Evolutionary conservation across 2,329 filamentous ascomycete genomes (phyloP), one percentile per base, ranked within the genome.

Genomic region (Salinomyces thailandicus): DNA sequence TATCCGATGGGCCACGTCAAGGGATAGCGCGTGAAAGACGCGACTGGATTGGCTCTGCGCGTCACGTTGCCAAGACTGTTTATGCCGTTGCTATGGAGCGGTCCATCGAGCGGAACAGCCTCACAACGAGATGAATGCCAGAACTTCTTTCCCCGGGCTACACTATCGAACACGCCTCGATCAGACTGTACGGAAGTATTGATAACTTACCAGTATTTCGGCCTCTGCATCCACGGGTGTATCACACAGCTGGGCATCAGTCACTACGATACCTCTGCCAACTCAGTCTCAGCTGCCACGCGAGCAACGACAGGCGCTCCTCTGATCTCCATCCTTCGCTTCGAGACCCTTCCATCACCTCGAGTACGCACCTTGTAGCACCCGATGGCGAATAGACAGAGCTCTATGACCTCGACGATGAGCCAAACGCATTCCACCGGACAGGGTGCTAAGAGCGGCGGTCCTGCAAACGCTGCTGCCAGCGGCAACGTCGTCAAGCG

Each of bases 401-500:
- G 48, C 36, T 43, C 50, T 35, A 52, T 51, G 36, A 45, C 45
- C 35, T 37, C 52, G 11, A 48, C 50, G 37, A 55, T 51, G 36
- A 41, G 50, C 18, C 47, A 51, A 18, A 47, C 55, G 17, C 48
- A 55, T 41, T 49, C 58, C 47, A 42, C 48, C 41, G 40, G 41
- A 39, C 55, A 58, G 43, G 50, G 47, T 42, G 41, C 50, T 44
- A 57, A 57, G 41, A 43, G 41, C 33, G 43, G 33, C 38, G 43
- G 41, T 32, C 36, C 43, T 15, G 28, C 51, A 31, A 37, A 44
- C 20, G 33, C 52, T 31, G 38, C 44, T 22, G 43, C 57, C 45
- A 64, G 55, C 45, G 60, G 59, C 35, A 68, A 62, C 38, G 63
- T 69, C 35, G 60, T 67, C 31, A 66, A 68, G 51, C 62, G 66